Conservation (phyloP, 2,329 filamentous ascomycete species). For the Hypoxylon sp. region DNA sequence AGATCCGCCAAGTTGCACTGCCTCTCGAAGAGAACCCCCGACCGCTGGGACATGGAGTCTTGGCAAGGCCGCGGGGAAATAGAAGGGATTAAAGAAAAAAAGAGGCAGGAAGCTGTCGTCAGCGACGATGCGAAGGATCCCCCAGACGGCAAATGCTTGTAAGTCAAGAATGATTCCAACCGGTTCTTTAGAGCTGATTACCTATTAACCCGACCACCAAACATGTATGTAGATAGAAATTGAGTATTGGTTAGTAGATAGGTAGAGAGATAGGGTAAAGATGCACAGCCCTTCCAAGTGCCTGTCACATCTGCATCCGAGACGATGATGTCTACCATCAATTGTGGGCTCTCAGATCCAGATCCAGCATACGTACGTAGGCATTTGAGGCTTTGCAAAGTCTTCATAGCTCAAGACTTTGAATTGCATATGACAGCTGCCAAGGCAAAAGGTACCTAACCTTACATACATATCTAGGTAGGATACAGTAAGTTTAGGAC, state of each 20-base stretch:
- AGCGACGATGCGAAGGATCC: conserved; percentile 1
- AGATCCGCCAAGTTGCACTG: conserved; percentile 20
- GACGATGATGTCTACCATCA: not conserved
- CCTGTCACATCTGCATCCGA: not conserved
- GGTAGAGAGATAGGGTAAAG: too few species aligned
- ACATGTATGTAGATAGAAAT: not conserved
- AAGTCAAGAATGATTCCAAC: conserved; percentile 2
- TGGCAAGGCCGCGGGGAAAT: conserved; percentile 6
- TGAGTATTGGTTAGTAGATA: too few species aligned
- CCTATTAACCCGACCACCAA: too few species aligned
- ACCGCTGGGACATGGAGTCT: conserved; percentile 4
- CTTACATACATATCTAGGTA: not conserved
- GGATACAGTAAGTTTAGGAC: conserved; percentile 17
- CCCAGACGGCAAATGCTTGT: too few species aligned
- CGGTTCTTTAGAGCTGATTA: not conserved
- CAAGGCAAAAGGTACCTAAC: not conserved
- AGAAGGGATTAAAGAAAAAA: too few species aligned
- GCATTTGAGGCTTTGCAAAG: conserved; percentile 17
- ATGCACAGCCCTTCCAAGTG: conserved; percentile 14
- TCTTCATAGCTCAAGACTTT: not conserved
- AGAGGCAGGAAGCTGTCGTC: conserved; percentile 7
- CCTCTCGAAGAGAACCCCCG: too few species aligned
- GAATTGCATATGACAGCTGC: conserved; percentile 6
- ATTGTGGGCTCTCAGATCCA: conserved; percentile 1
- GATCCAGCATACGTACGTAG: conserved; percentile 17